Conservation (phyloP, 2,329 filamentous ascomycete genomes). For the Macrophomina phaseolina region DNA sequence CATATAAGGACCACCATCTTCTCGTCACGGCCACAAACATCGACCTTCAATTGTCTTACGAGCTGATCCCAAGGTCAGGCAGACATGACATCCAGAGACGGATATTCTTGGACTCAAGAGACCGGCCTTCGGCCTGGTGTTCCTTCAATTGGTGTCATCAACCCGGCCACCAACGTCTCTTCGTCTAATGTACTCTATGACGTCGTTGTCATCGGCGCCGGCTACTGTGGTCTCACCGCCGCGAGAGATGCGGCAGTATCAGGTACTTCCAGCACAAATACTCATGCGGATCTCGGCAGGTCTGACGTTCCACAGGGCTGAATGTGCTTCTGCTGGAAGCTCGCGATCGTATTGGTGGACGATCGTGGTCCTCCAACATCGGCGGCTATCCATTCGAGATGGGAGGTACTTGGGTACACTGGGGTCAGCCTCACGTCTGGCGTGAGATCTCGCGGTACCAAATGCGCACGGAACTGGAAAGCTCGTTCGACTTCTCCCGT, state of each 20-base stretch:
- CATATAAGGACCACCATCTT: background rate
- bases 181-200: constrained; percentile 31
- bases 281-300: background rate
- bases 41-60: background rate
- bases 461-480: constrained; percentile 39
- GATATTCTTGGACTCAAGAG: constrained; percentile 33
- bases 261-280: constrained; percentile 37
- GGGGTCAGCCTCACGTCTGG: constrained; percentile 35
- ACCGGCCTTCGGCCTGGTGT: constrained; percentile 32
- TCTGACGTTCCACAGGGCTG: background rate
- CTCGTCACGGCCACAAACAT: background rate
- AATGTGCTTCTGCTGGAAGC: constrained; percentile 39
- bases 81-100: constrained; percentile 34
- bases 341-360: constrained; percentile 51
- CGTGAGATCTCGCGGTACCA: constrained; percentile 54
- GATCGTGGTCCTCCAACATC: constrained; percentile 49
- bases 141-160: constrained; percentile 33
- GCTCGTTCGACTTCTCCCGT: constrained; percentile 48
- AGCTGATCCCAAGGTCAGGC: background rate
- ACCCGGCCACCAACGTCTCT: constrained; percentile 31
- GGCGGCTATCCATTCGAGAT: constrained; percentile 45
- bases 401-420: constrained; percentile 52
- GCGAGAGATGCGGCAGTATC: constrained; percentile 34
- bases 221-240: constrained; percentile 37
- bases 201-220: constrained; percentile 36